phyloP scores from a whole-genome alignment of 2,329 filamentous ascomycete genomes.

The Septoria petroselini region DNA sequence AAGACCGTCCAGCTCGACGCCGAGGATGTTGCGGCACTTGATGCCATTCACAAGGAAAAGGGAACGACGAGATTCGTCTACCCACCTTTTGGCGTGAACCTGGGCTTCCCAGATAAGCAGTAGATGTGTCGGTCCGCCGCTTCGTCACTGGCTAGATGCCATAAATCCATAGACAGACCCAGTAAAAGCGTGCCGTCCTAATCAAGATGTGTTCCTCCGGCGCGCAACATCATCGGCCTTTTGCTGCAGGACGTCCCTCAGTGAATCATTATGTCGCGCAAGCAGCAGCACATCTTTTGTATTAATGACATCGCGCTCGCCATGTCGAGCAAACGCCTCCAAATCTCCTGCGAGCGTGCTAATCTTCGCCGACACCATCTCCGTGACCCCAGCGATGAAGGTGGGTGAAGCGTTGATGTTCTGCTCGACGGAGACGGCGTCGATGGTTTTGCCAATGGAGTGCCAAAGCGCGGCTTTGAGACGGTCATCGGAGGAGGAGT shows the following conservation, averaged over 20 bases:
- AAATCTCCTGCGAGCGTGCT: conserved; percentile 50
- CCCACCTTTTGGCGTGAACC: conserved; percentile 49
- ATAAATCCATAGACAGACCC: too few relatives aligned
- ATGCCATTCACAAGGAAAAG: conserved; percentile 47
- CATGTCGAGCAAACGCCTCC: conserved; percentile 69
- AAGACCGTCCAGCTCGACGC: conserved; percentile 63
- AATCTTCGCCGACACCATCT: conserved; percentile 83
- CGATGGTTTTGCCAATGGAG: conserved; percentile 79
- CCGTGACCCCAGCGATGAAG: conserved; percentile 62
- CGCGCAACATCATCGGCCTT: conserved; percentile 62
- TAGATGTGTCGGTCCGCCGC: too few relatives aligned
- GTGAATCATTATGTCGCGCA: conserved; percentile 78
- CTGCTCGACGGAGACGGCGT: conserved; percentile 70
- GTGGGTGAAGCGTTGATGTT: conserved; percentile 69
- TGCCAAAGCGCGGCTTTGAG: conserved; percentile 85
- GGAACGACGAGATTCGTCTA: conserved; percentile 50
- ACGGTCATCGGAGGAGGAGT: conserved; percentile 52
- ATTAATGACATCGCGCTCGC: conserved; percentile 73
- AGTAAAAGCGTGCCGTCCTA: too few relatives aligned
- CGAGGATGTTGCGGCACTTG: conserved; percentile 57
- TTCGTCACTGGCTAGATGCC: too few relatives aligned
- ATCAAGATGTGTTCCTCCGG: too few relatives aligned
- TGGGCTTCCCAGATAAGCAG: conserved; percentile 51
- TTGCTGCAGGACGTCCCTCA: conserved; percentile 70
- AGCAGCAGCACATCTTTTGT: conserved; percentile 86